Conservation (phyloP, 2,329 filamentous ascomycete species). For the Alternaria angustiovoidea region DNA sequence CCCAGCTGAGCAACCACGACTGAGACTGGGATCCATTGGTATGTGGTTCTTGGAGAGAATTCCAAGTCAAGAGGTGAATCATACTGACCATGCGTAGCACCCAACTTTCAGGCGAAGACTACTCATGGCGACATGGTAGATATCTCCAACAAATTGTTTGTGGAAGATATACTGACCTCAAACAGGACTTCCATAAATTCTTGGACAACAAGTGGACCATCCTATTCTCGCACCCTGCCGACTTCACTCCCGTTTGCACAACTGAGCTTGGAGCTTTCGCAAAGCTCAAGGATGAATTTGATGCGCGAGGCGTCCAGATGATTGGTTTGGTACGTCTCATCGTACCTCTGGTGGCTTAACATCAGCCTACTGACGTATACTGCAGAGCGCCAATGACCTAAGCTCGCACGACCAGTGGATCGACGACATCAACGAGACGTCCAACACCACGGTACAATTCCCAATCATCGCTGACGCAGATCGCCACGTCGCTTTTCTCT, state of each 20-base stretch:
- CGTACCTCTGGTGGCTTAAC: background rate
- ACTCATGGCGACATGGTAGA: conserved; percentile 72
- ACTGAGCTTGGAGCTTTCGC: conserved; percentile 94
- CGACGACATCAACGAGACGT: conserved; percentile 69
- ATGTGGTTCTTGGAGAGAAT: conserved; percentile 4
- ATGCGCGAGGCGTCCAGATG: conserved; percentile 86
- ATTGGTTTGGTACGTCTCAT: conserved; percentile 71
- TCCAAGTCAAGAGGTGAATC: background rate
- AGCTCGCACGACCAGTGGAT: conserved; percentile 88
- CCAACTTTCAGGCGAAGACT: conserved; percentile 85
- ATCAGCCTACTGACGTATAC: background rate
- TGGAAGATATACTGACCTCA: background rate
- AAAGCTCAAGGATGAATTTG: conserved; percentile 87
- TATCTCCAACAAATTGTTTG: conserved; percentile 52
- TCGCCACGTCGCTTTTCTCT: conserved; percentile 58
- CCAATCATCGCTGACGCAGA: conserved; percentile 61
- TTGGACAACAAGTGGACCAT: conserved; percentile 81
- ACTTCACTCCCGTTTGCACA: conserved; percentile 95
- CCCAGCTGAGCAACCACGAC: conserved; percentile 51
- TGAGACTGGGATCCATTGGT: conserved; percentile 55
- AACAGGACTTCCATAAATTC: conserved; percentile 74
- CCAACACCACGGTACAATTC: conserved; percentile 56
- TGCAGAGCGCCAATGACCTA: conserved; percentile 77
- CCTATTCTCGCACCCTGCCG: conserved; percentile 83
- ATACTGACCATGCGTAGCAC: conserved; percentile 60